These are phyloP conservation scores for Neofusicoccum cordaticola DNA, from an alignment of 2,329 filamentous ascomycete species.

Conservation along the genomic window DNA sequence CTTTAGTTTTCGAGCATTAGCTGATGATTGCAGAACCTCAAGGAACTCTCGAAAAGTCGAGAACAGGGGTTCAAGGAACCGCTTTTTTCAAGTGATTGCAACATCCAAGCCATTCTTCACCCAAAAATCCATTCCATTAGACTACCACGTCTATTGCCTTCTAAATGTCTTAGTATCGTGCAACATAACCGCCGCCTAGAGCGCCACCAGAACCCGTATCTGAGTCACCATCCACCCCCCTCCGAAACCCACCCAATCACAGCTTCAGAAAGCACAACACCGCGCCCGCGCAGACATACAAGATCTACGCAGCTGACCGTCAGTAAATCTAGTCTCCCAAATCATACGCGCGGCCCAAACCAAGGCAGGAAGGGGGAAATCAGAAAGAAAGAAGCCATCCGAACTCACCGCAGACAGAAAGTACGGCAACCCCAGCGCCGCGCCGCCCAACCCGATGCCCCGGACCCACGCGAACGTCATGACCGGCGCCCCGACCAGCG, in stretches of 20 bases:
- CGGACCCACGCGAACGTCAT: slow-evolving; percentile 37
- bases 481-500: slow-evolving; percentile 34
- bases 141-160: no score
- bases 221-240: neutral
- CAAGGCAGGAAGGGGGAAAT: neutral
- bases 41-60: no score
- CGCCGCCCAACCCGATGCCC: slow-evolving; percentile 33
- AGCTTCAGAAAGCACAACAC: neutral
- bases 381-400: neutral
- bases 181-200: no score
- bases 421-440: slow-evolving; percentile 33
- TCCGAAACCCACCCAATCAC: neutral
- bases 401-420: slow-evolving; percentile 34
- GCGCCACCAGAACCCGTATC: no score
- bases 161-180: no score
- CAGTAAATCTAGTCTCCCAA: neutral
- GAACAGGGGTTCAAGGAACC: no score
- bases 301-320: neutral
- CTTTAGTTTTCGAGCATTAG: no score
- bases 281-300: neutral
- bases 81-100: no score
- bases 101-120: no score
- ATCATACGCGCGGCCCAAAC: neutral
- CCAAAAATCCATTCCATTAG: no score
- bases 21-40: no score